Evolutionary conservation across 2,329 filamentous ascomycete genomes (phyloP).

Genomic region (Fusarium dlaminii): DNA sequence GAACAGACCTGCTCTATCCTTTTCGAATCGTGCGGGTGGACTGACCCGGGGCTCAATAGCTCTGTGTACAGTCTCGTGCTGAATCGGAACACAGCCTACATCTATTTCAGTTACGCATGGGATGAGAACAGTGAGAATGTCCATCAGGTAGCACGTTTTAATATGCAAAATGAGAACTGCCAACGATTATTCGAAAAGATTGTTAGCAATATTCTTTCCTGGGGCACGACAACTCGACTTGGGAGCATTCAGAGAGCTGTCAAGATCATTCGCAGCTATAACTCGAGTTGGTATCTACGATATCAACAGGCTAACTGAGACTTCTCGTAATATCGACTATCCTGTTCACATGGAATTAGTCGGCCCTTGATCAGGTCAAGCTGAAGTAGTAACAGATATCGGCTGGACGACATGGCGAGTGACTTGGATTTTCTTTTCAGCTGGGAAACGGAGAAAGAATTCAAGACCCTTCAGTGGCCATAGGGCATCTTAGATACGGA

Average conservation of each 20-base stretch:
- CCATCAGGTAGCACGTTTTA: no score
- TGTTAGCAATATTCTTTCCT: background rate
- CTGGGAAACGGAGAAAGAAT: background rate
- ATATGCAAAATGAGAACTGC: background rate
- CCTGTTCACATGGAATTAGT: background rate
- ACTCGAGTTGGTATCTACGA: background rate
- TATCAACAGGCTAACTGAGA: background rate
- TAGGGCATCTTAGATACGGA: no score
- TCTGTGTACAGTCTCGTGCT: background rate
- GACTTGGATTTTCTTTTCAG: background rate
- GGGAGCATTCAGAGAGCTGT: background rate
- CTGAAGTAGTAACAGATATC: background rate
- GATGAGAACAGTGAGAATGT: background rate
- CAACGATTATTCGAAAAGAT: background rate
- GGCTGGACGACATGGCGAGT: background rate
- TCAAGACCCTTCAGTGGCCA: no score
- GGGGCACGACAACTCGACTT: background rate
- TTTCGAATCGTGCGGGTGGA: background rate
- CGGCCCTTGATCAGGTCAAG: background rate
- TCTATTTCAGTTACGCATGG: background rate
- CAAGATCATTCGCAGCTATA: background rate
- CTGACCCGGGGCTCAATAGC: no score
- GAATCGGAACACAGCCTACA: no score
- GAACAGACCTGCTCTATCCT: background rate
- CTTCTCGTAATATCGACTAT: background rate